Conservation (phyloP, 1,139 yeast species). For the Pneumocystis jirovecii region DNA sequence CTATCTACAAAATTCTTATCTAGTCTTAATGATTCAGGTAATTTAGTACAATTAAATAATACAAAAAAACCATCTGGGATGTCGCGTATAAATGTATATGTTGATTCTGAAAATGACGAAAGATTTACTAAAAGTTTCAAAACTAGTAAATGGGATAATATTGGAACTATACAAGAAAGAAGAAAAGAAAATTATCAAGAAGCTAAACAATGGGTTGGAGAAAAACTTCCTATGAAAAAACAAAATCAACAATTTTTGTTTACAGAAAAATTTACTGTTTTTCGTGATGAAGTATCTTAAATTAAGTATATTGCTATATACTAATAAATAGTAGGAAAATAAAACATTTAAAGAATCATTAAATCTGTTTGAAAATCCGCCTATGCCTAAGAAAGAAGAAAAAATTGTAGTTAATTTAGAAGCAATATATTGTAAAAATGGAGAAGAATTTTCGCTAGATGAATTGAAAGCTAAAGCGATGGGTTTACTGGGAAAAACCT, state of each 20-base stretch:
- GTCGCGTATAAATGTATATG: constrained; percentile 21
- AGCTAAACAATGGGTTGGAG: constrained; percentile 57
- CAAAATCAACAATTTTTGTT: neutral
- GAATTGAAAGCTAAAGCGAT: constrained; percentile 44
- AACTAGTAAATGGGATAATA: constrained; percentile 32
- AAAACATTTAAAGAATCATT: neutral
- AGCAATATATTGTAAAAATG: constrained; percentile 35
- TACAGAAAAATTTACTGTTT: constrained; percentile 6
- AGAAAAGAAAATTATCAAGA: constrained; percentile 50
- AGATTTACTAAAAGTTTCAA: constrained; percentile 14
- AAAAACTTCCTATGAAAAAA: constrained; percentile 22
- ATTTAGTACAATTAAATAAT: neutral
- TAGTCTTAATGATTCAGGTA: neutral
- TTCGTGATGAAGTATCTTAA: constrained; percentile 10
- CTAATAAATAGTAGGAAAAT: neutral
- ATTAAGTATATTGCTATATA: neutral
- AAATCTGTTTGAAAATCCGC: neutral
- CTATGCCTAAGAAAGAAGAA: constrained; percentile 35
- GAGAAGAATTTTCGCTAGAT: constrained; percentile 43
- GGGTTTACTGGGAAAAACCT: constrained; percentile 17
- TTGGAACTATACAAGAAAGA: constrained; percentile 39
- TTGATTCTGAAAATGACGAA: constrained; percentile 20
- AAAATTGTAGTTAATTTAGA: constrained; percentile 35
- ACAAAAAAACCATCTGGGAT: constrained; percentile 1
- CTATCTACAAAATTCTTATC: constrained; percentile 13